These are phyloP conservation scores for Lentinula aciculospora DNA, from an alignment of 768 basidiomycete species.

Conservation along the genomic window DNA sequence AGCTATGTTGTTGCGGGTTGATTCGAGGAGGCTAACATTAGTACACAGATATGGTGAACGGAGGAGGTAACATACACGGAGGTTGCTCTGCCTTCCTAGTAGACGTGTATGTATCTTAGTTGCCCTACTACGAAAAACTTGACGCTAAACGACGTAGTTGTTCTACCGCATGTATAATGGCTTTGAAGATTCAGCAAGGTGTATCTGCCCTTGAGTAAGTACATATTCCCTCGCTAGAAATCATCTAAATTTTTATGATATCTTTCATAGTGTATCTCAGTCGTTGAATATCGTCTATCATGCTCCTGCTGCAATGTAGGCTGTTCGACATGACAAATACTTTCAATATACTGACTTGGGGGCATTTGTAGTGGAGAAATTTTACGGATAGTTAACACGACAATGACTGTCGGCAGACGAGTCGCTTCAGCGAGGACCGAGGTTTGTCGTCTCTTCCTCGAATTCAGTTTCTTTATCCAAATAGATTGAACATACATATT, in stretches of 20 bases:
- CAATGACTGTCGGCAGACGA: constrained; percentile 23
- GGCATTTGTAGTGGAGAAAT: constrained; percentile 19
- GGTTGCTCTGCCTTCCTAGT: constrained; percentile 26
- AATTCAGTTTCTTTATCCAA: neutral
- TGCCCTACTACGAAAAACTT: neutral
- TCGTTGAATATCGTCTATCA: constrained; percentile 27
- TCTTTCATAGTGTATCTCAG: constrained; percentile 22
- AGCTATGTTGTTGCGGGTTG: neutral
- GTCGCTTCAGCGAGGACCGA: constrained; percentile 26
- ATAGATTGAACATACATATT: no score
- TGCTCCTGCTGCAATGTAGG: constrained; percentile 26
- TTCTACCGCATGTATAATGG: neutral
- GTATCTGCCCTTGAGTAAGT: neutral
- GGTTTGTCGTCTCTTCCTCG: constrained; percentile 10
- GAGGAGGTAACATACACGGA: constrained; percentile 12
- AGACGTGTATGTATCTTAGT: constrained; percentile 20
- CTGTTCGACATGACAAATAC: neutral
- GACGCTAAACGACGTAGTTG: neutral
- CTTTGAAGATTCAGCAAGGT: neutral
- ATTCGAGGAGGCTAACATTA: neutral
- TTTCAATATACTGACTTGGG: neutral
- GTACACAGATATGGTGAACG: constrained; percentile 30
- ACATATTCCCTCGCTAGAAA: neutral
- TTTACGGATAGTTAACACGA: constrained; percentile 26
- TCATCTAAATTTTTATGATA: neutral